phyloP scores from a whole-genome alignment of 352 stramenopile genomes.

The Phytophthora kernoviae region DNA sequence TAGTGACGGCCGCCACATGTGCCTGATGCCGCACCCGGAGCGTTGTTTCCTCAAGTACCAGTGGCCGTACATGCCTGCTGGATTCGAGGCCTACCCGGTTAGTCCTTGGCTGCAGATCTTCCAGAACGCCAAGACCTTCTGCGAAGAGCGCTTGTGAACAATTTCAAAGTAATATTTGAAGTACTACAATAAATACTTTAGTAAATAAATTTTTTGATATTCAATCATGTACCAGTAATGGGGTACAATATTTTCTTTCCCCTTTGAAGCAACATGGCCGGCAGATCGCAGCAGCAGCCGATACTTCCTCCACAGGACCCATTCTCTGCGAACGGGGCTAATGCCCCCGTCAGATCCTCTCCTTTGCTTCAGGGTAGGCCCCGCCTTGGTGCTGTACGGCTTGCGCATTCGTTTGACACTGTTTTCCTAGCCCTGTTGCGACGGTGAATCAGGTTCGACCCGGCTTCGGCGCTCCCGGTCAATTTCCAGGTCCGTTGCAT shows the following conservation, averaged over 20 bases:
- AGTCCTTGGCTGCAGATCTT: conserved; percentile 97
- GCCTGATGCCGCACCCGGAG: conserved; percentile 99
- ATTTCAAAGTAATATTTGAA: too few relatives aligned
- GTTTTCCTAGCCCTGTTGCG: conserved; percentile 34
- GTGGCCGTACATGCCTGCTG: conserved; percentile 92
- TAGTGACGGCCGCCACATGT: conserved; percentile 95
- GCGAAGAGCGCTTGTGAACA: conserved; percentile 42
- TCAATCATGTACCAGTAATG: too few relatives aligned
- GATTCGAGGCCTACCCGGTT: conserved; percentile 71
- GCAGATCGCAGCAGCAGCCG: conserved; percentile 9
- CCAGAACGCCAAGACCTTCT: conserved; percentile 96
- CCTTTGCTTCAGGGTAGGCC: conserved; percentile 35
- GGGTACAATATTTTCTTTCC: too few relatives aligned
- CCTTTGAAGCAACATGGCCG: not conserved
- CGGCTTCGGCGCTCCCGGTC: conserved; percentile 19
- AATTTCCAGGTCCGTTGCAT: conserved; percentile 26
- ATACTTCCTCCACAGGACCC: conserved; percentile 8
- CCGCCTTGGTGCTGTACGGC: not conserved
- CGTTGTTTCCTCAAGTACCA: conserved; percentile 96
- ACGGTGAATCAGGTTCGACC: conserved; percentile 47
- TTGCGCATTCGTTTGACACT: conserved; percentile 5
- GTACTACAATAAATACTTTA: too few relatives aligned
- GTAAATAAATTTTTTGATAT: too few relatives aligned
- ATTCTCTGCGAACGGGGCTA: not conserved
- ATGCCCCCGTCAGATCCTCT: conserved; percentile 7